Percentiles rank a stretch among this genome's conserved stretches.
Conservation (phyloP, 106 monocot species). For the Allium fistulosum region DNA sequence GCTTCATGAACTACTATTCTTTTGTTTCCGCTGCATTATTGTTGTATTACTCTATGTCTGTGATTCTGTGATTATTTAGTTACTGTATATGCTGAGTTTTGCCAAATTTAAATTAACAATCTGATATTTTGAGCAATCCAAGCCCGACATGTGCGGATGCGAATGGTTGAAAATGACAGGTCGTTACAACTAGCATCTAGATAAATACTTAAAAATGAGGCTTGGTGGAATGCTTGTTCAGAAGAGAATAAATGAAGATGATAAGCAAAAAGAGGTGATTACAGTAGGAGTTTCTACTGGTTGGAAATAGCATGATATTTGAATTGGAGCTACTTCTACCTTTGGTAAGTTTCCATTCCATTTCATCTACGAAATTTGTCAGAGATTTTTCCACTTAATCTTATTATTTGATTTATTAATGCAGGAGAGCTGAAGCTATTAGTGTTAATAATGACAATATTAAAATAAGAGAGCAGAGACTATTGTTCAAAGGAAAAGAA, state of each 20-base stretch:
- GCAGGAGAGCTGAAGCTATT: constrained; percentile 43
- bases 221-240: constrained; percentile 77
- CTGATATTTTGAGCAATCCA: too few relatives aligned
- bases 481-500: constrained; percentile 41
- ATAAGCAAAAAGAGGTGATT: constrained; percentile 18
- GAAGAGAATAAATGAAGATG: constrained; percentile 26
- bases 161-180: too few relatives aligned
- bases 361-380: too few relatives aligned
- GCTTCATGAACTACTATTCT: too few relatives aligned
- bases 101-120: too few relatives aligned
- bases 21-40: too few relatives aligned
- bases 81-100: too few relatives aligned
- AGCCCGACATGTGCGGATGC: too few relatives aligned
- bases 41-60: too few relatives aligned
- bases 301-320: constrained; percentile 36
- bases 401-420: not conserved
- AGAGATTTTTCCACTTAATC: too few relatives aligned
- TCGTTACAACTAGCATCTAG: too few relatives aligned
- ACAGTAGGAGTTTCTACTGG: constrained; percentile 42
- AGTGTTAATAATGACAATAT: constrained; percentile 27
- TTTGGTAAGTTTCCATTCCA: constrained; percentile 26
- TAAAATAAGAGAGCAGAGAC: constrained; percentile 49
- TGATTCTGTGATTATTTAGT: too few relatives aligned
- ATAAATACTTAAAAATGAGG: constrained; percentile 3
- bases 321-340: constrained; percentile 48